Percentiles rank a stretch among this genome's conserved stretches.
phyloP scores from a whole-genome alignment of 1,139 yeast species.

The Suhomyces choctaworum region DNA sequence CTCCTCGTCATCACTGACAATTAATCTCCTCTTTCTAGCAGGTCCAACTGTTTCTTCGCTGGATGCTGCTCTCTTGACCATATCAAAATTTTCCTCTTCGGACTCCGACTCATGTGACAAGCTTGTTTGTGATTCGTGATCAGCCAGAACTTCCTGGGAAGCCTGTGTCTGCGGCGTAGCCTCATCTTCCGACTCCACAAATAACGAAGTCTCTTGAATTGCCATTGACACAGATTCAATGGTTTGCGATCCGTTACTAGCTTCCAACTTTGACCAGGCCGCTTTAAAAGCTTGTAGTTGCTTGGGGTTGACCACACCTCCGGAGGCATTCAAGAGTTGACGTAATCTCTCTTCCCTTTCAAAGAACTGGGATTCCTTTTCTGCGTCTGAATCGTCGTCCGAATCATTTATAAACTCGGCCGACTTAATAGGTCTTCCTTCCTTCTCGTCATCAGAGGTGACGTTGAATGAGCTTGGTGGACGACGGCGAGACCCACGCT shows the following conservation, averaged over 20 bases:
- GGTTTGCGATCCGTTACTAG: slow-evolving; percentile 17
- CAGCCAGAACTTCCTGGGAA: not conserved
- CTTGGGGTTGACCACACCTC: slow-evolving; percentile 41
- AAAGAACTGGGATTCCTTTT: slow-evolving; percentile 54
- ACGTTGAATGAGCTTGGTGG: slow-evolving; percentile 21
- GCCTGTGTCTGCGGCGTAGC: not conserved
- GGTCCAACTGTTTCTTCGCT: slow-evolving; percentile 7
- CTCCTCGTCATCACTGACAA: slow-evolving; percentile 32
- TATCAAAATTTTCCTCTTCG: not conserved
- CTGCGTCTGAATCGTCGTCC: slow-evolving; percentile 69
- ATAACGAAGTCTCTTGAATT: slow-evolving; percentile 22
- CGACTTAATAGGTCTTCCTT: slow-evolving; percentile 32
- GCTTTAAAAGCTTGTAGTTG: slow-evolving; percentile 41
- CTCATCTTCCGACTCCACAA: slow-evolving; percentile 20
- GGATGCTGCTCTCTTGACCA: slow-evolving; percentile 3
- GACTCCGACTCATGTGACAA: slow-evolving; percentile 13
- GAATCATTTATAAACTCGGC: slow-evolving; percentile 60
- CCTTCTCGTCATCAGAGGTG: slow-evolving; percentile 23
- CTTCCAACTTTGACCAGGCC: slow-evolving; percentile 37
- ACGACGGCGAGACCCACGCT: slow-evolving; percentile 14
- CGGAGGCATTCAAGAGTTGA: slow-evolving; percentile 35
- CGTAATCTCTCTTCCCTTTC: slow-evolving; percentile 59
- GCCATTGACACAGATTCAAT: slow-evolving; percentile 28
- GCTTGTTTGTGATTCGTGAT: not conserved
- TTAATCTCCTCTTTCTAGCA: slow-evolving; percentile 16